Conservation (phyloP, 129 eudicot genomes). For the Centella asiatica region DNA sequence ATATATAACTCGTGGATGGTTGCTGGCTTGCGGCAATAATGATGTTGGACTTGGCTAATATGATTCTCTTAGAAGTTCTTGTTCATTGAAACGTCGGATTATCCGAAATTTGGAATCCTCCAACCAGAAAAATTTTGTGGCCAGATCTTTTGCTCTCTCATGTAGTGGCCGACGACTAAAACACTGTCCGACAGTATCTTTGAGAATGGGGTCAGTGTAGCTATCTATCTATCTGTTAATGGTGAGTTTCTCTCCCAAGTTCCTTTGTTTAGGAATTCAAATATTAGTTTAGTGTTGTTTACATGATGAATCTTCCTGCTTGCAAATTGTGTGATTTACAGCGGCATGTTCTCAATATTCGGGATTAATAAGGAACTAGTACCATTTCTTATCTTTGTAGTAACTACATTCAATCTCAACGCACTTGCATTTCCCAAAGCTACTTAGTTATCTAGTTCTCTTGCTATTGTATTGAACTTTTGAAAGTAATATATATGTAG, state of each 20-base stretch:
- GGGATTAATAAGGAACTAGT: conserved; percentile 15
- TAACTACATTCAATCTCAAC: background rate
- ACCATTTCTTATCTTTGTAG: conserved; percentile 18
- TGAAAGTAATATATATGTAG: too few relatives aligned
- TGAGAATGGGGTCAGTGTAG: background rate
- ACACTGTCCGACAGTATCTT: conserved; percentile 6
- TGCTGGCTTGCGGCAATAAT: background rate
- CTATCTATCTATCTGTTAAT: too few relatives aligned
- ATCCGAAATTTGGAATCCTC: background rate
- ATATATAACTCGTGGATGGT: too few relatives aligned
- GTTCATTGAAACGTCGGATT: background rate
- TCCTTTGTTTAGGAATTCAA: background rate
- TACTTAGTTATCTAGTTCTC: background rate
- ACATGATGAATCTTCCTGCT: conserved; percentile 26
- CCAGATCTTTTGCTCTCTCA: background rate
- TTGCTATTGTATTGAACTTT: background rate
- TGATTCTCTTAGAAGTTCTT: background rate
- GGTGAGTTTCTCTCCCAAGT: background rate
- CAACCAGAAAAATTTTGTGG: background rate
- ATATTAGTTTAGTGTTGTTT: conserved; percentile 28
- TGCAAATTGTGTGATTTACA: conserved; percentile 41
- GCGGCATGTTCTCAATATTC: conserved; percentile 17
- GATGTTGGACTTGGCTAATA: background rate
- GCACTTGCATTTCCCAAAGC: background rate
- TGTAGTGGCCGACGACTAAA: conserved; percentile 7